phyloP scores from a whole-genome alignment of 2,329 filamentous ascomycete genomes.

The Pseudogymnoascus sp. region DNA sequence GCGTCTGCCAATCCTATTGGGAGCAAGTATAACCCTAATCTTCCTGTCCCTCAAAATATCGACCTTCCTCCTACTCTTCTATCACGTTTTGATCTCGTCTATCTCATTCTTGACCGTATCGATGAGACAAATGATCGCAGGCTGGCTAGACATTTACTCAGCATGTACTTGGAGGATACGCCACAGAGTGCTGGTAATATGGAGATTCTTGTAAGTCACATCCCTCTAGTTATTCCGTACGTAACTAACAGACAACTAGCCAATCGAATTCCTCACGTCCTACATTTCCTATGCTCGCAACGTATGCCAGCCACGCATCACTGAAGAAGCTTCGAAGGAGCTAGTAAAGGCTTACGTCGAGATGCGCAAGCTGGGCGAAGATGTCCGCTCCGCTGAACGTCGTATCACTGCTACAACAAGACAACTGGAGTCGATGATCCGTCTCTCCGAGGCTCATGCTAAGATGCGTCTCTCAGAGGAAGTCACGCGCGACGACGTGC shows the following conservation, averaged over 20 bases:
- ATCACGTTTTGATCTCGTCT: slow-evolving; percentile 93
- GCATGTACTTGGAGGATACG: slow-evolving; percentile 93
- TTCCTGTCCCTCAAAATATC: slow-evolving; percentile 96
- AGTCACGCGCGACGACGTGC: slow-evolving; percentile 75
- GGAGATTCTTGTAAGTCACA: slow-evolving; percentile 67
- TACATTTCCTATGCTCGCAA: slow-evolving; percentile 96
- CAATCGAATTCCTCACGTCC: slow-evolving; percentile 87
- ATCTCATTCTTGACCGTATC: slow-evolving; percentile 87
- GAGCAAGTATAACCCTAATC: slow-evolving; percentile 91
- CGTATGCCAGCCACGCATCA: slow-evolving; percentile 75
- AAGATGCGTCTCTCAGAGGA: slow-evolving; percentile 82
- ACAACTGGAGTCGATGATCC: slow-evolving; percentile 97
- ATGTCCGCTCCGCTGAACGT: slow-evolving; percentile 80
- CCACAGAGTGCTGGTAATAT: slow-evolving; percentile 67
- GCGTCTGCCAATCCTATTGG: slow-evolving; percentile 97
- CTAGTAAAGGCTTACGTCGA: slow-evolving; percentile 83
- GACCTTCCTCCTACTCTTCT: slow-evolving; percentile 91
- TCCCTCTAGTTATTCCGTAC: slow-evolving; percentile 3
- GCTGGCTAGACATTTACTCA: slow-evolving; percentile 83
- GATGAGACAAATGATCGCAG: slow-evolving; percentile 85
- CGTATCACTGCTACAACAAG: slow-evolving; percentile 96
- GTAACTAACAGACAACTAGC: slow-evolving; percentile 41
- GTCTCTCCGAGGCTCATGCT: slow-evolving; percentile 88
- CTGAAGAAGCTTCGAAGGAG: slow-evolving; percentile 69
- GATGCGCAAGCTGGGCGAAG: slow-evolving; percentile 88